Conservation (phyloP, 1,284 basidiomycete species). For the Cryptococcus sp. region DNA sequence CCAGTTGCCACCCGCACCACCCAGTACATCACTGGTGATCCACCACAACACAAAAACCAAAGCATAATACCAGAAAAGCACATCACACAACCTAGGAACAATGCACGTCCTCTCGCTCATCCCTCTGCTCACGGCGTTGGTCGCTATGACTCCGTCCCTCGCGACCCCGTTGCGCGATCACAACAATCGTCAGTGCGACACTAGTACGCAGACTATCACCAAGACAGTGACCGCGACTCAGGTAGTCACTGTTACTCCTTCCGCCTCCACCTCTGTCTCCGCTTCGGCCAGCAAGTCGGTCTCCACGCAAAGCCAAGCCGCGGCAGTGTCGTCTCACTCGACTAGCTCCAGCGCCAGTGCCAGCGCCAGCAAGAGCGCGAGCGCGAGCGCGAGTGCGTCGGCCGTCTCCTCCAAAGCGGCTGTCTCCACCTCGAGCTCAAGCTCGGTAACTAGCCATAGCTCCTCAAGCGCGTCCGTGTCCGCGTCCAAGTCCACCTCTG, state of each 20-base stretch:
- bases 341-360: background rate
- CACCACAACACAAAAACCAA: too few relatives aligned
- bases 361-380: background rate
- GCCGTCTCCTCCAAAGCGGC: background rate
- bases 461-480: background rate
- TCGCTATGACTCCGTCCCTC: background rate
- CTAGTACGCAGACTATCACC: background rate
- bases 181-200: background rate
- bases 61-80: too few relatives aligned
- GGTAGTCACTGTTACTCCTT: background rate
- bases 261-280: background rate
- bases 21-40: background rate
- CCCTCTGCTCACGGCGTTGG: background rate
- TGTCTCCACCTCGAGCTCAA: background rate
- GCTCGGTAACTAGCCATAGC: background rate
- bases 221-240: background rate
- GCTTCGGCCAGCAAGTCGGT: background rate
- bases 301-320: background rate
- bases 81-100: background rate
- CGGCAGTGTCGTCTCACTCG: background rate
- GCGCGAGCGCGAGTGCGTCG: background rate
- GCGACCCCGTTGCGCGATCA: background rate
- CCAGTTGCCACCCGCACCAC: background rate
- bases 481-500: background rate
- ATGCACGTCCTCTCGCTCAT: background rate